Percentiles rank a stretch among this genome's conserved stretches.
Evolutionary conservation across 2,329 filamentous ascomycete species (phyloP).

Genomic region (Apiospora hydei): DNA sequence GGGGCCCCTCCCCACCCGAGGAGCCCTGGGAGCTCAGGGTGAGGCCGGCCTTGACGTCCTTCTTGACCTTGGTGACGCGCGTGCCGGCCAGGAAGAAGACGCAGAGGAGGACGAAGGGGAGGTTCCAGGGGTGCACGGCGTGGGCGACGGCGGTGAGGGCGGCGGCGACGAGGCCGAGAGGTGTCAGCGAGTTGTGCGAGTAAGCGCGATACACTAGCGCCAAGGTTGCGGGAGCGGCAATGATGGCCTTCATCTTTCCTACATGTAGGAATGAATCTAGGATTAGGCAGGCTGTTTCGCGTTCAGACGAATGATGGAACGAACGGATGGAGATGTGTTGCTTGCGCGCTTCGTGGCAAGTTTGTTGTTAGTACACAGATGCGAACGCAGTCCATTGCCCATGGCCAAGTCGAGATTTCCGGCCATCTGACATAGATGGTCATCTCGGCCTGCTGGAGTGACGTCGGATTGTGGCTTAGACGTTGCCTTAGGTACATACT

Average conservation of each 20-base stretch:
- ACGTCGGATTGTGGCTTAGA: conserved; percentile 15
- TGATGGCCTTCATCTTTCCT: conserved; percentile 62
- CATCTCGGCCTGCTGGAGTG: conserved; percentile 4
- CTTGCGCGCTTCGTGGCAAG: not conserved
- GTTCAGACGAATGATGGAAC: not conserved
- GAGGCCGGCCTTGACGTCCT: conserved; percentile 81
- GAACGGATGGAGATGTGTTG: not conserved
- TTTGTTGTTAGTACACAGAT: not conserved
- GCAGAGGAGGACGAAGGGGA: conserved; percentile 84
- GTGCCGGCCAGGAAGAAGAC: conserved; percentile 90
- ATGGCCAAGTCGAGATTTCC: not conserved
- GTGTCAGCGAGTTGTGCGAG: conserved; percentile 79
- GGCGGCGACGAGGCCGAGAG: conserved; percentile 75
- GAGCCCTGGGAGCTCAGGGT: conserved; percentile 79
- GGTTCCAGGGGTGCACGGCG: conserved; percentile 89
- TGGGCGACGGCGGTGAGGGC: conserved; percentile 78
- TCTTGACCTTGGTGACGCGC: conserved; percentile 86
- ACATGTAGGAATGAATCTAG: not conserved
- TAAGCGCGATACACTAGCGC: conserved; percentile 72
- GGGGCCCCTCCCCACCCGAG: conserved; percentile 79
- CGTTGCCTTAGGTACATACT: no score
- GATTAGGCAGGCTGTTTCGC: not conserved
- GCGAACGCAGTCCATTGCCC: not conserved
- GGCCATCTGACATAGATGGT: conserved; percentile 2
- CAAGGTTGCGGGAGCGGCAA: conserved; percentile 64